A percentile compares a stretch with the other conserved stretches of the same genome.
Conservation (phyloP, 768 basidiomycete genomes). For the Cyclocybe aegerita region DNA sequence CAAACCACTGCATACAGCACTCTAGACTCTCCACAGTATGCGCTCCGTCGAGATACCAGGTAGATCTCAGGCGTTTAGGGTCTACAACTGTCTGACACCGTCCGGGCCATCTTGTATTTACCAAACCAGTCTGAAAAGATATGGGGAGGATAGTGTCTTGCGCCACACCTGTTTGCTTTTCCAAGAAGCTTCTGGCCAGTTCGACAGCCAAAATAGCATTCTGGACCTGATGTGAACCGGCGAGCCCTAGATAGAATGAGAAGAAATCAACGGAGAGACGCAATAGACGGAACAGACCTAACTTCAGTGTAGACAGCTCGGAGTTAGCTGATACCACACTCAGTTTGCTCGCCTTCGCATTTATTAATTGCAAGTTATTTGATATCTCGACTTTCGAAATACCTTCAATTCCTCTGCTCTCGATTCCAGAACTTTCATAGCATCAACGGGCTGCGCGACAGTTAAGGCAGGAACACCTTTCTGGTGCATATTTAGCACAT, state of each 20-base stretch:
- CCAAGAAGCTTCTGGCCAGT: constrained; percentile 67
- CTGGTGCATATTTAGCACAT: constrained; percentile 30
- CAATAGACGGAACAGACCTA: constrained; percentile 46
- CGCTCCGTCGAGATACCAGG: constrained; percentile 95
- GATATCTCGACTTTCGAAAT: background rate
- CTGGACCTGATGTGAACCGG: constrained; percentile 81
- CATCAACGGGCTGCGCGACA: constrained; percentile 73
- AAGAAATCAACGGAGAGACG: constrained; percentile 5
- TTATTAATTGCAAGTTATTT: background rate
- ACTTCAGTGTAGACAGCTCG: constrained; percentile 49
- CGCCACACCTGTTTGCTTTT: constrained; percentile 23
- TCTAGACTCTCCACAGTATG: constrained; percentile 90
- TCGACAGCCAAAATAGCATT: constrained; percentile 88
- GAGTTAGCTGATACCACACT: constrained; percentile 54
- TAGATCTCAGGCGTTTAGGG: constrained; percentile 45
- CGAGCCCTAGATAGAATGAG: constrained; percentile 54
- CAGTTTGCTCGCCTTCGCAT: constrained; percentile 55
- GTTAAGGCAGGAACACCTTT: constrained; percentile 83
- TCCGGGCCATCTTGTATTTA: constrained; percentile 85
- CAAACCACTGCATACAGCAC: constrained; percentile 90
- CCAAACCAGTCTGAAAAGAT: constrained; percentile 60
- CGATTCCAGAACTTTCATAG: constrained; percentile 63
- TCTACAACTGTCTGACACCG: constrained; percentile 86
- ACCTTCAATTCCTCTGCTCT: constrained; percentile 71
- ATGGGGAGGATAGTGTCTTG: constrained; percentile 40